Evolutionary conservation across 2,329 filamentous ascomycete genomes (phyloP), one percentile per base, ranked within the genome.

Genomic region (Lasiodiplodia sp.): DNA sequence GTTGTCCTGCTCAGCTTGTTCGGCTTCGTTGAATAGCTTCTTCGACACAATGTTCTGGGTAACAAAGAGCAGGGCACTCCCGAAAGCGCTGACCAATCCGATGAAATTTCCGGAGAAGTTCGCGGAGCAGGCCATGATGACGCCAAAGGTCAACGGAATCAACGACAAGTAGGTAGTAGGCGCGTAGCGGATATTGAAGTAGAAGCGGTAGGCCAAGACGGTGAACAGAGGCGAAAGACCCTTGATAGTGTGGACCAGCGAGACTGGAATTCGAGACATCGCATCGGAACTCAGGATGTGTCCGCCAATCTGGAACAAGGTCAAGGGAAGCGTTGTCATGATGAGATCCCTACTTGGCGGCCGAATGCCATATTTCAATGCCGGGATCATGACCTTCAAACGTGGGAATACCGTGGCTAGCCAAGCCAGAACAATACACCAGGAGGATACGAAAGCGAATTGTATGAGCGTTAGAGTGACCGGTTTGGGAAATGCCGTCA

Each of bases 21-120:
- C 91, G 7, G 93, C 93, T 77, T 97, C 94, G 79, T 97, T 99
- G 85, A 99, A 99, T 11, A 99, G 89, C 72, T 93, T 93, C 81
- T 99, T 99, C 23, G 95, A 98, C 72, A 97, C 97, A 68, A 99
- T 99, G 77, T 99, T 99, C 78, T 99, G 96, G 0, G 94, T 96
- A 44, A 99, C 96, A 77, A 99, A 99, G 72, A 98, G 91, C 68
- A 98, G 84, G 8, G 96, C 93, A n/a, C 93, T 94, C 40, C 93
- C 84, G 47, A 99, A 90, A 3, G 96, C 94, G 75, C 94, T 95
- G 12, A 95, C 75, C 21, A 99, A 91, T n/a, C 96, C 96, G 64
- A 96, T 86, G 71, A 97, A 87, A 76, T 99, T 94, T 37, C 92
- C 95, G 25, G 89, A 91, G 74, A 97, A 94, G 76, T 94, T 93